These are phyloP conservation scores for Neckera pumila DNA, from an alignment of 225 moss, liverwort and hornwort genomes.

Conservation along the genomic window DNA sequence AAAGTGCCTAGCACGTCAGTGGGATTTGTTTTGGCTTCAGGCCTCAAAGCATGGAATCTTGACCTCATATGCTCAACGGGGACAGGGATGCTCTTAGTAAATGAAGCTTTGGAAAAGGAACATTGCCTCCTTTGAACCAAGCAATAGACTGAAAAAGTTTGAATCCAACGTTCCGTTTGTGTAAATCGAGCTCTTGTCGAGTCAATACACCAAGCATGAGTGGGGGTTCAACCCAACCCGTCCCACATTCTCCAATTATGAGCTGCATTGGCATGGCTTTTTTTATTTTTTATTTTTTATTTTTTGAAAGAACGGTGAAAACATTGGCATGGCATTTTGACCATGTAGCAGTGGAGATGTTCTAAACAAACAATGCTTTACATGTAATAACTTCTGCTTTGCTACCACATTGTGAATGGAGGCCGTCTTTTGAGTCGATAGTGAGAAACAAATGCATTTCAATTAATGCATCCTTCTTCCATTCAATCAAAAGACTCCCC, in stretches of 20 bases:
- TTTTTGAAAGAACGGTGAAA: no score
- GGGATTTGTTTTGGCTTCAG: no score
- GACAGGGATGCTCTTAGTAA: background rate
- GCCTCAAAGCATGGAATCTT: no score
- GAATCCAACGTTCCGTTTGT: rapidly evolving
- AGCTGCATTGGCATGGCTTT: background rate
- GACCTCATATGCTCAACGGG: rapidly evolving
- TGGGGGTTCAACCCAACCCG: rapidly evolving
- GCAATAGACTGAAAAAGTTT: rapidly evolving
- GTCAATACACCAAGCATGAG: rapidly evolving
- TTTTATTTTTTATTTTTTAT: background rate
- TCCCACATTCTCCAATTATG: background rate
- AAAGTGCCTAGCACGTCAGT: rapidly evolving
- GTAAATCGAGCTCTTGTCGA: rapidly evolving
- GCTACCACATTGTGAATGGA: background rate
- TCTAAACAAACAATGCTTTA: background rate
- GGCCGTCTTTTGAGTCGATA: no score
- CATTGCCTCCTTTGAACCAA: background rate
- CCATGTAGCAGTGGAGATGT: rapidly evolving
- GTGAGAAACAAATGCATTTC: no score
- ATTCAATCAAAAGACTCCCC: no score
- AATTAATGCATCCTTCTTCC: no score
- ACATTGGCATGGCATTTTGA: background rate
- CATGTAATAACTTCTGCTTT: no score
- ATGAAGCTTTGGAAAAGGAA: background rate